Conservation (phyloP, 2,329 filamentous ascomycete genomes). For the Clonostachys rosea region DNA sequence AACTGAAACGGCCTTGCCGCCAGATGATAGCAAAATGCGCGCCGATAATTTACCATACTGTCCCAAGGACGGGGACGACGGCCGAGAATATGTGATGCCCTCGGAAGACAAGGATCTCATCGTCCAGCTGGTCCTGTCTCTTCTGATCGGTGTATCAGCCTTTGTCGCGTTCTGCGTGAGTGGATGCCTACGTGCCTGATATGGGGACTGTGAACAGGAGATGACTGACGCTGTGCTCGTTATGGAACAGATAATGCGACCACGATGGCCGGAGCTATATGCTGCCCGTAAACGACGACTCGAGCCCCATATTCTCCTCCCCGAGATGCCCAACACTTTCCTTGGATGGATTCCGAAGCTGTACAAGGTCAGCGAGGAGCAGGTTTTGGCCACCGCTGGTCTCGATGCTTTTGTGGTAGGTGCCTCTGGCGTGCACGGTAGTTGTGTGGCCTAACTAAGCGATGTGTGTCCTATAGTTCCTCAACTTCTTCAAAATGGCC, state of each 20-base stretch:
- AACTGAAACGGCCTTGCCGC: no score
- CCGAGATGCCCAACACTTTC: slow-evolving; percentile 75
- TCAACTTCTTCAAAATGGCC: slow-evolving; percentile 94
- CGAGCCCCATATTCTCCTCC: slow-evolving; percentile 55
- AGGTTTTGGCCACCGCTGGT: slow-evolving; percentile 84
- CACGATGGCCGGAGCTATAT: slow-evolving; percentile 89
- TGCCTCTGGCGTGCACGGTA: slow-evolving; percentile 6
- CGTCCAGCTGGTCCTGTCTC: slow-evolving; percentile 69
- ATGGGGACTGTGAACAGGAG: no score
- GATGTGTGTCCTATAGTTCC: slow-evolving; percentile 45
- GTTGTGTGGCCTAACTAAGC: background rate
- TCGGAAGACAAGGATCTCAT: slow-evolving; percentile 36
- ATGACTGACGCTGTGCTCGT: background rate
- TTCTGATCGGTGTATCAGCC: slow-evolving; percentile 63
- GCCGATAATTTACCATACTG: no score
- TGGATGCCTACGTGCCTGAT: slow-evolving; percentile 2
- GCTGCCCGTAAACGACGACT: slow-evolving; percentile 79
- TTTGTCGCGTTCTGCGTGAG: slow-evolving; percentile 74
- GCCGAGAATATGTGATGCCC: slow-evolving; percentile 3
- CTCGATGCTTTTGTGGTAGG: slow-evolving; percentile 88
- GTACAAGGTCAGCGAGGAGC: slow-evolving; percentile 80
- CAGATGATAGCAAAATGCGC: no score
- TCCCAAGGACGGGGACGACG: no score
- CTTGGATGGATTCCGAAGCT: slow-evolving; percentile 92
- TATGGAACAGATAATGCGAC: slow-evolving; percentile 64